Base-by-base conservation (phyloP, 805 yeast species). In the Limtongia smithiae region DNA sequence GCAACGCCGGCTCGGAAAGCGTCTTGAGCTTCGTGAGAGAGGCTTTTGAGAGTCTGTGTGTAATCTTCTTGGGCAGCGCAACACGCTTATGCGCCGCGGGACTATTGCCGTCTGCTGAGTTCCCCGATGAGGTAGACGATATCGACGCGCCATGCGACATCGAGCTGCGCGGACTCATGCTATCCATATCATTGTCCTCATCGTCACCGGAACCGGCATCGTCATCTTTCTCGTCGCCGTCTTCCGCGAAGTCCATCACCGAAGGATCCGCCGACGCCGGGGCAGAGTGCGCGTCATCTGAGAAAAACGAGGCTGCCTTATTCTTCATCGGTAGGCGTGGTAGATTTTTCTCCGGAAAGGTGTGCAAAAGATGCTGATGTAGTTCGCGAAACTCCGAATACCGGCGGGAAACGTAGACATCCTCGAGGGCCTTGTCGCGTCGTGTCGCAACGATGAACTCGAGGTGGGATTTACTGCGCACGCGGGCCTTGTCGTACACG, bases 271-370 rank as follows among this genome's bases (percentile, higher is more conserved):
- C 21, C 18, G 21, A 7, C 18, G 37, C 6, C 9, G 18, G 28
- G 9, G 28, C 9, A 9, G 6, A 9, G 9, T 7, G 28, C 9
- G 9, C 28, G 30, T 51, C 46, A n/a, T 44, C 43, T 1, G 35
- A 14, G 15, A 48, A 35, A 4, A 36, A 17, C 14, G 38, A 15
- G 8, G 60, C 34, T 6, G 54, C 24, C 51, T 72, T 74, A 30
- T 75, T 74, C 60, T 78, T 81, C 31, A 70, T 71, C 0, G 93
- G 93, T 20, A 85, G 61, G 9, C 65, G 68, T 3, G 83, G 80
- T 18, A 85, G 65, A 8, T 76, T 77, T 46, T 80, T 77, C 0
- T 91, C 94, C 0, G 96, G 95, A 58, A 78, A 85, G 39, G 67
- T 69, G 34, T 69, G 68, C 7, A 57, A 56, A 17, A 60, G 54